Evolutionary conservation across 768 basidiomycete genomes (phyloP), one percentile per base, ranked within the genome.

Genomic region (Dioszegia aurantiaca): DNA sequence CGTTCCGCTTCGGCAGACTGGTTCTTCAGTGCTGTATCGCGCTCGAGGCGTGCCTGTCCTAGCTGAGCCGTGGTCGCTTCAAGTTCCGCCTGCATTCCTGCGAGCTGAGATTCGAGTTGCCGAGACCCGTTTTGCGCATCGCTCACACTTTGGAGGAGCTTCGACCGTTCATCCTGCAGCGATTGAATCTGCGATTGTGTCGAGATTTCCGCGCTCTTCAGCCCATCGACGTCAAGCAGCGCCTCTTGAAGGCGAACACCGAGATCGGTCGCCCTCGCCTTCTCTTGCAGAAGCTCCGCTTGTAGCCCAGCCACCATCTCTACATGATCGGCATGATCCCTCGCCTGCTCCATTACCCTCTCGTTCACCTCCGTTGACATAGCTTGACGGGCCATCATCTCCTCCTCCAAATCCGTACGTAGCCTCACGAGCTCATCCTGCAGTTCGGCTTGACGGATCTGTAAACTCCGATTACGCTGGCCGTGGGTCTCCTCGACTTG

Each of bases 121-220:
- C 87, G 87, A 14, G 87, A 86, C 10, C 86, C 81, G 10, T 82
- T 77, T 42, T 88, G 85, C 5, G 89, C 87, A 55, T 85, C 87
- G 67, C 90, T 88, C 33, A 91, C 78, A 23, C 83, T 84, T 33
- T 82, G 82, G 40, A 90, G 78, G 43, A 84, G 85, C 41, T 78
- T 79, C n/a, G 85, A 85, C 70, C 91, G 87, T 30, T 90, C 89
- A 60, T 86, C 85, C 42, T 90, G 78, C 40, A 92, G 74, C 49
- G 79, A 79, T 8, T 83, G 80, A 14, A 89, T 79, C 68, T 87
- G 87, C 55, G 80, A 79, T 12, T 83, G 80, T 1, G 70, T 59
- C 19, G 60, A 63, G 3, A 64, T 61, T 21, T 75, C 69, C 8
- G 63, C 59, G 36, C 60, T 63, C 86, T 69, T 89, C 86, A 19